Percentiles rank a stretch among this genome's conserved stretches.
Evolutionary conservation across 108 stramenopile species (phyloP).

Genomic region (Nitzschia sp.): DNA sequence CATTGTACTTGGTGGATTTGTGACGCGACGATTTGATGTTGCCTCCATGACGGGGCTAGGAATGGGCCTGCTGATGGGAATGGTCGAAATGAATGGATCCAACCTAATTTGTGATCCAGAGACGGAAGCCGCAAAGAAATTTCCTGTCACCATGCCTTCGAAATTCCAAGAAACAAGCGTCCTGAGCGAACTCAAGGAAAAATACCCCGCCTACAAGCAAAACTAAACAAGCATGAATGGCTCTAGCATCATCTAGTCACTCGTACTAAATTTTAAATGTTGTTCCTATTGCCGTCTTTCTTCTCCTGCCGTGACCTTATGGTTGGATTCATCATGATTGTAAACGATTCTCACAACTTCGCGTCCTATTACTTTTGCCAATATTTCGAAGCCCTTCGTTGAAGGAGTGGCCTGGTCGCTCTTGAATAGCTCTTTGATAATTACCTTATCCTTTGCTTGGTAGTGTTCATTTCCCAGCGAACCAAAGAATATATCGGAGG

Average conservation of each 20-base stretch:
- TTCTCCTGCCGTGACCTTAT: slow-evolving; percentile 17
- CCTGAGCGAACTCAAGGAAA: slow-evolving; percentile 48
- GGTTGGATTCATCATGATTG: slow-evolving; percentile 29
- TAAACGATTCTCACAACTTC: slow-evolving; percentile 32
- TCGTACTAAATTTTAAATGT: background rate
- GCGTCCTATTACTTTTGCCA: slow-evolving; percentile 22
- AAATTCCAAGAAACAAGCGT: slow-evolving; percentile 38
- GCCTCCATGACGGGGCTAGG: slow-evolving; percentile 36
- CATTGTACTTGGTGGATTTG: slow-evolving; percentile 35
- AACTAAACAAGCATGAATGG: slow-evolving; percentile 20
- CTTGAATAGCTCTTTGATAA: slow-evolving; percentile 36
- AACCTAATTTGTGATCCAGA: slow-evolving; percentile 32
- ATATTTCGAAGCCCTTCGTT: slow-evolving; percentile 24
- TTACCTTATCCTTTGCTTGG: background rate
- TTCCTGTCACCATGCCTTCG: slow-evolving; percentile 26
- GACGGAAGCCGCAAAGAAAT: slow-evolving; percentile 16
- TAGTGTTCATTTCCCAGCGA: slow-evolving; percentile 33
- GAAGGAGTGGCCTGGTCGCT: slow-evolving; percentile 34
- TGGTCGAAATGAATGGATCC: slow-evolving; percentile 42
- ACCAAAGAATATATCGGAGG: slow-evolving; percentile 34
- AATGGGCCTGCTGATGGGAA: slow-evolving; percentile 44
- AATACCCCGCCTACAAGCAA: slow-evolving; percentile 57
- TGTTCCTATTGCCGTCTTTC: background rate
- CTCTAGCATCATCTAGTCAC: background rate
- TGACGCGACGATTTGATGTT: slow-evolving; percentile 51